A percentile compares a stretch with the other conserved stretches of the same genome.
These are phyloP conservation scores for Dendrostoma leiphaemia DNA, from an alignment of 2,329 filamentous ascomycete species.

Conservation along the genomic window DNA sequence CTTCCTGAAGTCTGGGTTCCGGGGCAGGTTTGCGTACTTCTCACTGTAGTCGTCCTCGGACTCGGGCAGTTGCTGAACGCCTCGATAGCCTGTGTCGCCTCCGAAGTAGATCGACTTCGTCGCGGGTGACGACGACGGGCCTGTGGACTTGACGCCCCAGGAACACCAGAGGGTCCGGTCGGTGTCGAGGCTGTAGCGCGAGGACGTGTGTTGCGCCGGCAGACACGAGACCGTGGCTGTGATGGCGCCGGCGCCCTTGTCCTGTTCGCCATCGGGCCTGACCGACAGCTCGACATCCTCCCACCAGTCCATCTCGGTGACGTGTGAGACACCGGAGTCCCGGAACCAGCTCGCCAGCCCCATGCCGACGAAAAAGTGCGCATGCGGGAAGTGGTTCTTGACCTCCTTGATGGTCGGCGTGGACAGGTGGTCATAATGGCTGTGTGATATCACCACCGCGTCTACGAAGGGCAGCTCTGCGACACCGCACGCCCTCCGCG, in stretches of 20 bases:
- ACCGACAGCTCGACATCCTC: conserved; percentile 74
- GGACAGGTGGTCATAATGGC: conserved; percentile 90
- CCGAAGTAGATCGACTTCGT: conserved; percentile 74
- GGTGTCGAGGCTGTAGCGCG: conserved; percentile 66
- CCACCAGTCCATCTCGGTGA: conserved; percentile 96
- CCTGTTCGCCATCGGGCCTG: conserved; percentile 26
- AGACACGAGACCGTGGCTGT: conserved; percentile 72
- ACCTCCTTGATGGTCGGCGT: conserved; percentile 72
- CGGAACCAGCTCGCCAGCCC: conserved; percentile 83
- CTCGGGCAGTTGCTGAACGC: conserved; percentile 63
- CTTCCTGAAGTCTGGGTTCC: conserved; percentile 80
- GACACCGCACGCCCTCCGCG: conserved; percentile 71
- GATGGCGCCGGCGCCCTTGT: conserved; percentile 47
- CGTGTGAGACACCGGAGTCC: conserved; percentile 65
- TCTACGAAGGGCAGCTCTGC: conserved; percentile 76
- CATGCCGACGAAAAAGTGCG: conserved; percentile 84
- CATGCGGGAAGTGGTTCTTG: conserved; percentile 67
- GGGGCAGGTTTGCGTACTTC: conserved; percentile 64
- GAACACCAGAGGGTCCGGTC: conserved; percentile 82
- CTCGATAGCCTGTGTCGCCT: conserved; percentile 87
- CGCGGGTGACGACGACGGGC: conserved; percentile 46
- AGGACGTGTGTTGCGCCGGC: conserved; percentile 80
- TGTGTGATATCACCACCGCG: conserved; percentile 80
- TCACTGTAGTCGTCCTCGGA: conserved; percentile 68
- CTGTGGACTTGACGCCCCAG: conserved; percentile 68